Evolutionary conservation across 345 rosid species (phyloP), one percentile per base, ranked within the genome.

Genomic region (Euphorbia pulcherrima): DNA sequence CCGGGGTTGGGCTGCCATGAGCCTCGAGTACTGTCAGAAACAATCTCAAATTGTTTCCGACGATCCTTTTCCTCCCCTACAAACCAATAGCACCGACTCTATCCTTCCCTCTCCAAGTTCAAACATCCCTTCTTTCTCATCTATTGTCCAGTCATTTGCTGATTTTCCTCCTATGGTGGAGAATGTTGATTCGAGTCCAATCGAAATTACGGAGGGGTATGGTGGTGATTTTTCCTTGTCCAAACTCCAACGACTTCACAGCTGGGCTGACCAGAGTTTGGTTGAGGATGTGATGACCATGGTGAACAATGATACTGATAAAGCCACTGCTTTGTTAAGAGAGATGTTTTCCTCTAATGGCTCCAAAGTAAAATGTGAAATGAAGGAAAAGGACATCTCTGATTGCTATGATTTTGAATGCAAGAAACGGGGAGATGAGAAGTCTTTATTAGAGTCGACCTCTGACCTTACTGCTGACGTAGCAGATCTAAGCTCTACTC

Each of bases 1-100:
- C 57, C 76, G 87, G 26, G 97, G 97, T 61, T 94, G 99, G 99
- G 85, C 97, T 78, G 93, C 99, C 54, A 84, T 91, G 80, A 82
- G 81, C 78, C 88, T 81, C 51, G 84, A 85, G 83, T 86, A 86
- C 68, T 82, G 75, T 44, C 87, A 80, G 73, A 79, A 80, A 65
- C 87, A 80, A 61, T 80, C 74, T 74, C 70, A 78, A 35, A 40
- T 56, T 47, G 57, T 56, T 52, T 76, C 61, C 30, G 74, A 74
- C 2, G 97, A 91, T 64, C 86, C 92, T 30, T 94, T 83, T 77
- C 97, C 99, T 3, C 93, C 95, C 26, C 71, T 94, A 2, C 53
- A 86, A 21, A 59, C 44, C 11, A 35, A 53, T 10, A 53, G 69
- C 64, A 51, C 60, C 10, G 23, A 60, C 71, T 29, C 79, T 11